These are phyloP conservation scores for Pseudocercospora macadamiae DNA, from an alignment of 2,329 filamentous ascomycete genomes.

Conservation along the genomic window DNA sequence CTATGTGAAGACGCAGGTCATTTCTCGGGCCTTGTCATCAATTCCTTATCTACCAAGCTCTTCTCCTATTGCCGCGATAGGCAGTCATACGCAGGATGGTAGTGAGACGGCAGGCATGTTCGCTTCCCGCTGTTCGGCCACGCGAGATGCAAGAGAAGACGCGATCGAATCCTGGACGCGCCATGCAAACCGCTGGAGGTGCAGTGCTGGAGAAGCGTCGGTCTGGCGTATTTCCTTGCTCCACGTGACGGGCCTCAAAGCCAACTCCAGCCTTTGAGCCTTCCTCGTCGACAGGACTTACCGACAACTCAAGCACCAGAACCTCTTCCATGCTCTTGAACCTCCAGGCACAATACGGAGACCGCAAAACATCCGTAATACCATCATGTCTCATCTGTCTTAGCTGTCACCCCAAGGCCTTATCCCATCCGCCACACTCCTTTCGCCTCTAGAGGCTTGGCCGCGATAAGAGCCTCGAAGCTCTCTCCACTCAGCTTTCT, in stretches of 20 bases:
- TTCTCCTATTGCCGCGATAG: not conserved
- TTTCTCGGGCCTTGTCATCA: too few species aligned
- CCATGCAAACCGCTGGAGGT: not conserved
- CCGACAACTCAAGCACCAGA: not conserved
- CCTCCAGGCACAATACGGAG: not conserved
- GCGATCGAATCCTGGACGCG: not conserved
- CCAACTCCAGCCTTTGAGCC: too few species aligned
- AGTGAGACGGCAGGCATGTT: not conserved
- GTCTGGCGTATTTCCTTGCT: too few species aligned
- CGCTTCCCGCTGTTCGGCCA: not conserved
- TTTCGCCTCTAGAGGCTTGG: conserved; percentile 20
- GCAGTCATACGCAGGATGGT: not conserved
- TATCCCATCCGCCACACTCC: not conserved
- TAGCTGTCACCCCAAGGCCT: not conserved
- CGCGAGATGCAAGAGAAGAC: not conserved
- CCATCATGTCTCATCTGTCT: not conserved
- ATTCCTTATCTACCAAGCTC: conserved; percentile 1
- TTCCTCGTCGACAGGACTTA: too few species aligned
- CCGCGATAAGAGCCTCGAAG: conserved; percentile 20
- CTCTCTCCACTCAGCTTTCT: conserved; percentile 17
- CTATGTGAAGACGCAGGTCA: too few species aligned
- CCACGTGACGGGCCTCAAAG: not conserved
- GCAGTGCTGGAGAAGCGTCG: not conserved
- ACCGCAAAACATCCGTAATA: not conserved
- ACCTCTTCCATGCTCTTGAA: not conserved